Base-by-base conservation (phyloP, 805 yeast genomes). In the Saccharomycopsis oosterbeekiorum region DNA sequence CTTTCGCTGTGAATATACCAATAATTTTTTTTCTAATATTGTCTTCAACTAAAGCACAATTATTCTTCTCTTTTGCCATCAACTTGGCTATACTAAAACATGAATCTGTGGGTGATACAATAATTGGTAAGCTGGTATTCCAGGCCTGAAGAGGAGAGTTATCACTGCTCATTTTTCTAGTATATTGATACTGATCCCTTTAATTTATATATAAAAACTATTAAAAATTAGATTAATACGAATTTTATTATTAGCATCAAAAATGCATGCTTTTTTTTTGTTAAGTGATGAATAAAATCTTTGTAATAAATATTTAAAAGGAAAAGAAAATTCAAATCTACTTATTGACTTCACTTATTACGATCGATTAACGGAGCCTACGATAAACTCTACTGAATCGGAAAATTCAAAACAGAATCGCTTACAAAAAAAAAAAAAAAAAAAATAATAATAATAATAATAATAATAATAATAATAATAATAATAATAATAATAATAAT, bases 1-100 rank as follows among this genome's bases (percentile, higher is more conserved):
- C 82, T 62, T 76, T 77, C 0, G 81, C 76, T 1, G 82, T 78
- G 56, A 76, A 70, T 8, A 78, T 67, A 1, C 81, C 81, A n/a
- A 73, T 63, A 21, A 75, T 64, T 57, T 68, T 68, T 5, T 66
- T 67, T 4, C 71, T 63, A 9, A 57, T 64, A 41, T 61, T 61
- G 54, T 70, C 72, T 47, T 69, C 73, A 14, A 78, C 76, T 4
- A 77, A 67, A 2, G 76, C 71, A 66, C 80, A 78, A 63, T 77
- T 77, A n/a, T 72, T 71, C 42, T 77, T 65, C 39, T 69, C 67
- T n/a, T 71, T 71, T 11, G 72, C 72, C 80, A 78, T 76, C 41
- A 68, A 59, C 11, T 67, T 67, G 1, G 79, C 71, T 9, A 75
- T 77, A 8, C 67, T 65, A 21, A 67, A 62, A 1, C 75, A 74